Percentiles rank a stretch among this genome's conserved stretches.
These are phyloP conservation scores for Arabis alpina DNA, from an alignment of 345 rosid species.

Conservation along the genomic window DNA sequence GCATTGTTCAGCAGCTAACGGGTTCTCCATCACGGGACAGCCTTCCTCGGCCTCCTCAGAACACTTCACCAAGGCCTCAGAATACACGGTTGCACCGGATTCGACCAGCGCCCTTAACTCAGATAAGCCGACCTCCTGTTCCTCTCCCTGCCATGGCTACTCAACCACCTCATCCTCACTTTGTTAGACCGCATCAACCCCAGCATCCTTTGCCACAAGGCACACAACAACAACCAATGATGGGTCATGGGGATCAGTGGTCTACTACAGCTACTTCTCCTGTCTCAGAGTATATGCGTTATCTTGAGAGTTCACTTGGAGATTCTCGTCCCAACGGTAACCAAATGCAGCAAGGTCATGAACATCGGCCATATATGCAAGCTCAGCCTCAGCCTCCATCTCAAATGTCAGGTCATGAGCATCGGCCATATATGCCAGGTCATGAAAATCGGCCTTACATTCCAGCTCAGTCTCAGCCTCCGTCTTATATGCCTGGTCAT, in stretches of 20 bases:
- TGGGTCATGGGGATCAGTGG: conserved; percentile 60
- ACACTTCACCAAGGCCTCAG: conserved; percentile 69
- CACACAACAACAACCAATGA: conserved; percentile 48
- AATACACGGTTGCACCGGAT: conserved; percentile 81
- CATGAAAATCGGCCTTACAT: conserved; percentile 8
- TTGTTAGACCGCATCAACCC: conserved; percentile 40
- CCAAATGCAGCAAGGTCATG: conserved; percentile 52
- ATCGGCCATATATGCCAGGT: conserved; percentile 9
- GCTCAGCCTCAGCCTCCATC: conserved; percentile 7
- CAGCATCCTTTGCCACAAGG: conserved; percentile 33
- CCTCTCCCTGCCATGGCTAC: conserved; percentile 46
- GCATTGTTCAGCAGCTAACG: conserved; percentile 87
- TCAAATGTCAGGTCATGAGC: conserved; percentile 33
- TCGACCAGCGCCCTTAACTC: conserved; percentile 78
- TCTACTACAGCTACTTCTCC: conserved; percentile 76
- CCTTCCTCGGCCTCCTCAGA: conserved; percentile 78
- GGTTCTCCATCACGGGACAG: conserved; percentile 86
- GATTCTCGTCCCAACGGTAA: conserved; percentile 58
- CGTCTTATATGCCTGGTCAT: conserved; percentile 28
- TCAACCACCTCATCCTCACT: conserved; percentile 29
- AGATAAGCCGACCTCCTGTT: conserved; percentile 60
- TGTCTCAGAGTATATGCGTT: conserved; percentile 79
- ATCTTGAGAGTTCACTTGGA: conserved; percentile 65
- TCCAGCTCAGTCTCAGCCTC: conserved; percentile 23
- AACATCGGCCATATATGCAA: conserved; percentile 6